Percentiles rank a stretch among this genome's conserved stretches.
Evolutionary conservation across 2,329 filamentous ascomycete species (phyloP).

Genomic region (Penicillium brevicompactum): DNA sequence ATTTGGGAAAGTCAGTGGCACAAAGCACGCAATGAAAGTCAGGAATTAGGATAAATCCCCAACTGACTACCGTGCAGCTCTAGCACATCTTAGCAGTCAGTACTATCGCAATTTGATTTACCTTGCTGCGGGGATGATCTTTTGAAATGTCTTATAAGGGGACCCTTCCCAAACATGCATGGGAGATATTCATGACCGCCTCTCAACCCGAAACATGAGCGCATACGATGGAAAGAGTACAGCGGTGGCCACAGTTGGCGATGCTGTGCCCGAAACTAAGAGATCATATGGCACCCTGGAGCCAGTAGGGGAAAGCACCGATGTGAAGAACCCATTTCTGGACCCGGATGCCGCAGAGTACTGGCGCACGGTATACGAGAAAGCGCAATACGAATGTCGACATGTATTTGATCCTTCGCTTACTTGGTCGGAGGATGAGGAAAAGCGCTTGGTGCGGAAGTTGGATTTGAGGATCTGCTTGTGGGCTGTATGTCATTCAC

Average conservation of each 20-base stretch:
- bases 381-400: slow-evolving; percentile 42
- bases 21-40: background rate
- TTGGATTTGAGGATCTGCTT: slow-evolving; percentile 26
- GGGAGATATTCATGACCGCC: background rate
- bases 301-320: background rate
- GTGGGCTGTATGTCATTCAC: slow-evolving; percentile 23
- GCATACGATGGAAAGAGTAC: background rate
- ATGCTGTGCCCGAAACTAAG: background rate
- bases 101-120: background rate
- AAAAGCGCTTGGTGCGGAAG: slow-evolving; percentile 32
- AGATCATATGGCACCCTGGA: background rate
- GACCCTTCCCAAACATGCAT: background rate
- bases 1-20: background rate
- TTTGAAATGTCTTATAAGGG: background rate
- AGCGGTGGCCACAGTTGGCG: background rate
- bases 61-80: background rate
- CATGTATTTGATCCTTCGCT: slow-evolving; percentile 45
- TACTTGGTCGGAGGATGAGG: slow-evolving; percentile 31
- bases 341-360: background rate
- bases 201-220: background rate
- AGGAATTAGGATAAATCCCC: background rate
- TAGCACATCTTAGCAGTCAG: background rate
- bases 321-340: background rate
- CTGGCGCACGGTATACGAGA: background rate
- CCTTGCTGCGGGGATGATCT: background rate